Conservation (phyloP, 2,329 filamentous ascomycete species). For the Fusarium abutilonis region DNA sequence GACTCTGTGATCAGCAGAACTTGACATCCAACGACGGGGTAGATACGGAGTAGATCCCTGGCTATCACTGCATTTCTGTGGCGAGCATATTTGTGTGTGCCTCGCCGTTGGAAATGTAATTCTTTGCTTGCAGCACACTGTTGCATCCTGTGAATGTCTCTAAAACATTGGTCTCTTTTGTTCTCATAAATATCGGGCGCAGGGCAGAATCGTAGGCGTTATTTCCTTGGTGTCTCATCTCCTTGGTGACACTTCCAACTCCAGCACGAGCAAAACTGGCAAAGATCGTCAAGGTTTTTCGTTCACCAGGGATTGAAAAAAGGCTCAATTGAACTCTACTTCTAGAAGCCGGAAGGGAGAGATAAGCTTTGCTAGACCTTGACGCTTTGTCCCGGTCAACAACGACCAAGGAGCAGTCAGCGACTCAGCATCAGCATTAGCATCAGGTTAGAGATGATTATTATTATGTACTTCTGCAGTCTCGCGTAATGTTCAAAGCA, state of each 20-base stretch:
- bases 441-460: too few relatives aligned
- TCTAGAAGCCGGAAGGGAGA: too few relatives aligned
- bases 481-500: too few relatives aligned
- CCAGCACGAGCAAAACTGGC: background rate
- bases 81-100: conserved; percentile 5
- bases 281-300: conserved; percentile 9
- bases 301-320: too few relatives aligned
- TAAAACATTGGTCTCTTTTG: background rate
- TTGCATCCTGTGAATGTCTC: background rate
- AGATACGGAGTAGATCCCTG: conserved; percentile 15
- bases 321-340: too few relatives aligned
- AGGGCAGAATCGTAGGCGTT: conserved; percentile 19
- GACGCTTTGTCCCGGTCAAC: too few relatives aligned
- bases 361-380: too few relatives aligned
- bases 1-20: conserved; percentile 6
- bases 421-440: too few relatives aligned
- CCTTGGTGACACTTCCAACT: background rate
- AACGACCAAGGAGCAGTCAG: too few relatives aligned
- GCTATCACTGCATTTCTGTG: conserved; percentile 13
- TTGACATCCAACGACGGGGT: too few relatives aligned
- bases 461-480: too few relatives aligned
- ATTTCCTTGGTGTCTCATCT: background rate
- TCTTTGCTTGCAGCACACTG: too few relatives aligned
- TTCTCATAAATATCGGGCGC: conserved; percentile 7
- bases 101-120: conserved; percentile 5